These are phyloP conservation scores for Metrosideros polymorpha DNA, from an alignment of 441 rosid species.

Conservation along the genomic window DNA sequence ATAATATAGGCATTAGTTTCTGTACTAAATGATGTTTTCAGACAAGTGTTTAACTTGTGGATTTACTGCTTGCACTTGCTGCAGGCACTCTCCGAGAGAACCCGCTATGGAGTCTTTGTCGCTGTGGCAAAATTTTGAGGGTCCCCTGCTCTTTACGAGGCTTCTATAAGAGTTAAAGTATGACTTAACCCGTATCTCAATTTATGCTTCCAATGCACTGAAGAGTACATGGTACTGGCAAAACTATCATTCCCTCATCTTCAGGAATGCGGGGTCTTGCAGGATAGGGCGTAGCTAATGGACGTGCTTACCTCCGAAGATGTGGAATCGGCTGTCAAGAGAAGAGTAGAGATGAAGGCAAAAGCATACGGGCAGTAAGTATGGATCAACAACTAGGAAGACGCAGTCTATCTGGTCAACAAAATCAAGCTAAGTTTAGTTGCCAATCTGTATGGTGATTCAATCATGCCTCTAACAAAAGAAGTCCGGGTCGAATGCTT, in stretches of 20 bases:
- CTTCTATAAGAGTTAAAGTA: neutral
- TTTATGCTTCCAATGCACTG: neutral
- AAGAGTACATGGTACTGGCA: neutral
- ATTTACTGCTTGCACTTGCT: neutral
- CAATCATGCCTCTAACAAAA: constrained; percentile 11
- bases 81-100: constrained; percentile 6
- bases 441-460: neutral
- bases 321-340: neutral
- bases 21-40: neutral
- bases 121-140: neutral
- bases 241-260: neutral
- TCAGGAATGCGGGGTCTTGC: neutral
- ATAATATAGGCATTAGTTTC: neutral
- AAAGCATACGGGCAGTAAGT: neutral
- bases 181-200: neutral
- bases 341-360: constrained; percentile 4
- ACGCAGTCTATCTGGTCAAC: neutral
- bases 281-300: constrained; percentile 2
- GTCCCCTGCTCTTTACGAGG: neutral
- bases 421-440: constrained; percentile 3
- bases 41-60: neutral
- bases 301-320: neutral
- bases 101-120: neutral
- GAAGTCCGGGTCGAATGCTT: constrained; percentile 3
- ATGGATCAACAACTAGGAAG: neutral